A percentile compares a stretch with the other conserved stretches of the same genome.
Evolutionary conservation across 768 basidiomycete species (phyloP).

Genomic region (Tricholoma sp.): DNA sequence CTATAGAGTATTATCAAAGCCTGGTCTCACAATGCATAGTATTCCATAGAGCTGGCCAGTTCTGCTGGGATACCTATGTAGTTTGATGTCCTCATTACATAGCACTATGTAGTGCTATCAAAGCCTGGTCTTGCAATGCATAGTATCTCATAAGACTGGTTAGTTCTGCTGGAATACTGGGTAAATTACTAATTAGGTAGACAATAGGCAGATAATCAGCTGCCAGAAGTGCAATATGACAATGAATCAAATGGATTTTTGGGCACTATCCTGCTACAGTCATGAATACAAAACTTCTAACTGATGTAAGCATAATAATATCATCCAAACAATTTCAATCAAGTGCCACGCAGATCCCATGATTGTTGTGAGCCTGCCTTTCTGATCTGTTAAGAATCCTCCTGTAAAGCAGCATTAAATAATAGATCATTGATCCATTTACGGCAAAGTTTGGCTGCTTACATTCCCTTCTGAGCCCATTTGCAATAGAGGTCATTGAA

Average conservation of each 20-base stretch:
- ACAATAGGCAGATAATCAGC: not conserved
- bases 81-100: not conserved
- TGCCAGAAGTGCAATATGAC: not conserved
- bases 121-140: not conserved
- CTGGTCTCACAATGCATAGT: not conserved
- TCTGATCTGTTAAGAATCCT: not conserved
- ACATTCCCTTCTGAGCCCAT: conserved; percentile 11
- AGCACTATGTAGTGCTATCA: not conserved
- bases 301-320: not conserved
- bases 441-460: not conserved
- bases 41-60: not conserved
- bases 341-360: not conserved
- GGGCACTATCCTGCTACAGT: not conserved
- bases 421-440: not conserved
- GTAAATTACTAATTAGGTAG: not conserved
- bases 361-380: not conserved
- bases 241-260: not conserved
- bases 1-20: not conserved
- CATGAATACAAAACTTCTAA: not conserved
- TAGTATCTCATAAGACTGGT: not conserved
- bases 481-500: not conserved
- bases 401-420: not conserved
- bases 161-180: not conserved
- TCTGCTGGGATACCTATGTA: not conserved
- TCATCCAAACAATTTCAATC: not conserved